Evolutionary conservation across 495 filamentous ascomycete genomes (phyloP), one percentile per base, ranked within the genome.

Genomic region (Aspergillus leporis): DNA sequence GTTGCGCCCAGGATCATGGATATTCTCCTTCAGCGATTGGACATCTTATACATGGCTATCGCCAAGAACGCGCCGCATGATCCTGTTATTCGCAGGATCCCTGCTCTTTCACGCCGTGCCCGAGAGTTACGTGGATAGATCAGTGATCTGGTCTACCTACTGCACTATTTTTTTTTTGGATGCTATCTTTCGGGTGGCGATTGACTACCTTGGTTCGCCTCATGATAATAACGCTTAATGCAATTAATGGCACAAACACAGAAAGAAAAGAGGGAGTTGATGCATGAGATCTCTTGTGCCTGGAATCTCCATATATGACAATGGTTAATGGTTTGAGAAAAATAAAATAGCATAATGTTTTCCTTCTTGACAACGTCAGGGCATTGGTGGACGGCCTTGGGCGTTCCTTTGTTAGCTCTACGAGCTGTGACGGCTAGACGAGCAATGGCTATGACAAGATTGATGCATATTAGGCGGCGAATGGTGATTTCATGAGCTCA

Each of bases 31-130:
- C 78, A 87, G 53, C 85, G 91, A 31, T 77, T 93, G 40, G 86
- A 93, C 62, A 76, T 76, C 51, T 78, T 90, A 34, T 90, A 91
- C 71, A 83, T 90, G 72, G 77, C 78, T 41, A 81, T 90, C 61
- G 85, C 83, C 55, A 79, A 85, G 59, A 75, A 73, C 50, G 74
- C 83, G 19, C 85, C 87, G 14, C 78, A 83, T 47, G 84, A 90
- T 66, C 79, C 81, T 4, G 73, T 83, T 34, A 74, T 91, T 40
- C 87, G 87, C 63, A 79, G 78, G 60, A 86, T 92, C 40, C 78
- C 83, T 4, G 68, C 73, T 4, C 68, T 88, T 38, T 75, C 80
- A 43, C 79, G 80, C 53, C 79, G 78, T 55, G 81, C 82, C 22
- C 78, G 79, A 49, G 82, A 83, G 61, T 71, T 93, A 40, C 61